These are phyloP conservation scores for Yarrowia sp. DNA, from an alignment of 805 yeast species.

Conservation along the genomic window DNA sequence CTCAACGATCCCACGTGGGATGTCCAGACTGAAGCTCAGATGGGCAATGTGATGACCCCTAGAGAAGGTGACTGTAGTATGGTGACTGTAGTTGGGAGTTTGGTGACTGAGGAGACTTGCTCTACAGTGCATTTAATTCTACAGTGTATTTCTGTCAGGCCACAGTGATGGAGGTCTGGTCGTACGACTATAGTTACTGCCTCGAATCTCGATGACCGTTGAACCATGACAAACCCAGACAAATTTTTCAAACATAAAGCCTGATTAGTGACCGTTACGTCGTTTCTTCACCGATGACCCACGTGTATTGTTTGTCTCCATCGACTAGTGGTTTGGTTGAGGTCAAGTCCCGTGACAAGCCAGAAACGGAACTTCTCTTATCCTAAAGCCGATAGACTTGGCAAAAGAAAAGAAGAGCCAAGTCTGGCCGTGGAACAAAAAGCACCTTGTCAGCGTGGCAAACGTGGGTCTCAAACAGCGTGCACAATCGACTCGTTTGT, in stretches of 20 bases:
- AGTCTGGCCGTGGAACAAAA: not conserved
- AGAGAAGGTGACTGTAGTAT: not conserved
- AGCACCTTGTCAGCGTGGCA: not conserved
- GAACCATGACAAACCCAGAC: too few species aligned
- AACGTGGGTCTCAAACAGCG: not conserved
- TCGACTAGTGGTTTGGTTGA: too few species aligned
- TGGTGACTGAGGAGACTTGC: too few species aligned
- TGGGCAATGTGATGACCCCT: not conserved
- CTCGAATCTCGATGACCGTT: too few species aligned
- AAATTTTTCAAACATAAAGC: too few species aligned
- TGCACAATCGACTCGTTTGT: not conserved
- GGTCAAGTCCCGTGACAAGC: slow-evolving; percentile 2
- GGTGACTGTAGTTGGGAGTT: not conserved
- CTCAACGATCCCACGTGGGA: slow-evolving; percentile 24
- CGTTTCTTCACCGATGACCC: not conserved
- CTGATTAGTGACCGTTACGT: too few species aligned
- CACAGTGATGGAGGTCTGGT: too few species aligned
- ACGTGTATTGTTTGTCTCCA: not conserved
- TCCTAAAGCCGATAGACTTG: not conserved
- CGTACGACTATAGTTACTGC: too few species aligned
- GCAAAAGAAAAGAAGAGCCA: not conserved
- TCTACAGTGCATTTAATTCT: too few species aligned
- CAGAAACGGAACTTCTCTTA: not conserved
- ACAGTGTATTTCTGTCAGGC: too few species aligned
- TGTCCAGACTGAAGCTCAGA: not conserved